Conservation (phyloP, 2,329 filamentous ascomycete species). For the Aspergillus japonicus region DNA sequence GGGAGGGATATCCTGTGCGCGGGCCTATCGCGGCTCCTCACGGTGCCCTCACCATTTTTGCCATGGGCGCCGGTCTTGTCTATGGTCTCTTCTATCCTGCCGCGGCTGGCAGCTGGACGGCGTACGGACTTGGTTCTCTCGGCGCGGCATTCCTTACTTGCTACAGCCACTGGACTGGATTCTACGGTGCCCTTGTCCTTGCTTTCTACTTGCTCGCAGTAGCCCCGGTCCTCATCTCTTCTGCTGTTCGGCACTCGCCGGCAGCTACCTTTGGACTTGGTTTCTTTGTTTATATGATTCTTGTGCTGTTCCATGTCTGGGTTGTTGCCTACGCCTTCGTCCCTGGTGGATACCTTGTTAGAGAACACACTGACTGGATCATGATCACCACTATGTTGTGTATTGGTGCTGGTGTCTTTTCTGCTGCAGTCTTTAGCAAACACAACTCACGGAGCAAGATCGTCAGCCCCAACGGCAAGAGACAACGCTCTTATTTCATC, state of each 20-base stretch:
- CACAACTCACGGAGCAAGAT: constrained; percentile 42
- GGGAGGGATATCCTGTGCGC: constrained; percentile 90
- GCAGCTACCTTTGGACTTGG: constrained; percentile 81
- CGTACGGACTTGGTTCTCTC: constrained; percentile 72
- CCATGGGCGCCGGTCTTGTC: constrained; percentile 79
- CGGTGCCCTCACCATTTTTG: constrained; percentile 78
- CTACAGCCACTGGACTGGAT: constrained; percentile 82
- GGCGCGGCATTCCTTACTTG: constrained; percentile 77
- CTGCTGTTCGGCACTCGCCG: constrained; percentile 73
- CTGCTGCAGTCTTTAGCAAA: constrained; percentile 57
- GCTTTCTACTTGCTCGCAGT: constrained; percentile 80
- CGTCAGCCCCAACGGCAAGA: constrained; percentile 41
- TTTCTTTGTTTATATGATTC: constrained; percentile 87
- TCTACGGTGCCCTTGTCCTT: constrained; percentile 74
- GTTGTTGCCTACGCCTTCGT: constrained; percentile 98
- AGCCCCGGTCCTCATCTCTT: constrained; percentile 70
- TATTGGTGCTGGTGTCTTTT: constrained; percentile 82
- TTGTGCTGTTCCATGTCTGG: constrained; percentile 98
- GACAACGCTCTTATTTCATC: constrained; percentile 65
- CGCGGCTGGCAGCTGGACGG: constrained; percentile 73
- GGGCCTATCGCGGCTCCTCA: constrained; percentile 89
- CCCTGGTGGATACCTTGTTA: constrained; percentile 84
- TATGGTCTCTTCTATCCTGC: constrained; percentile 72
- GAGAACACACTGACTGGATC: constrained; percentile 94
- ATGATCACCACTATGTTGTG: constrained; percentile 83